Conservation (phyloP, 2,329 filamentous ascomycete genomes). For the Clarireedia sp. region DNA sequence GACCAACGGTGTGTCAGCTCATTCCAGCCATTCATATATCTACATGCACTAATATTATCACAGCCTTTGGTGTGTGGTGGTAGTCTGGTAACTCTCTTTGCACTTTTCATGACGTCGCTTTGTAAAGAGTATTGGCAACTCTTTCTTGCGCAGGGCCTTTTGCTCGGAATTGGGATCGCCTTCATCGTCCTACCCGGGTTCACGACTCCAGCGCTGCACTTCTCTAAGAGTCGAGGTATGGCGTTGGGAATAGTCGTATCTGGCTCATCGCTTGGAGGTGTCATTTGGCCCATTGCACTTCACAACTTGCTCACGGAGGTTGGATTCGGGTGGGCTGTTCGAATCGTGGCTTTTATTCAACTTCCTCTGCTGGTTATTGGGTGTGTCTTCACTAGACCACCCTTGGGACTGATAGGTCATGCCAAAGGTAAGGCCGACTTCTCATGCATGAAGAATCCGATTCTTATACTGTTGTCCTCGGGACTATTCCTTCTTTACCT, state of each 20-base stretch:
- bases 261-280: slow-evolving; percentile 30
- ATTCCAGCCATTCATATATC: too few relatives aligned
- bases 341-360: slow-evolving; percentile 20
- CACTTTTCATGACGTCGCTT: slow-evolving; percentile 23
- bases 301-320: slow-evolving; percentile 25
- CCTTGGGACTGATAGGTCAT: not conserved
- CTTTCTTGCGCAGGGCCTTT: slow-evolving; percentile 26
- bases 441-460: slow-evolving; percentile 12
- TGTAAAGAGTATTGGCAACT: slow-evolving; percentile 29
- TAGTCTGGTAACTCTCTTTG: slow-evolving; percentile 11
- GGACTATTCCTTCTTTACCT: slow-evolving; percentile 18
- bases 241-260: slow-evolving; percentile 22
- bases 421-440: slow-evolving; percentile 13
- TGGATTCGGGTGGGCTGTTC: slow-evolving; percentile 26
- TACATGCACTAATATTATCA: not conserved
- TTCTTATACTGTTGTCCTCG: slow-evolving; percentile 17
- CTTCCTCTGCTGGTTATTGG: slow-evolving; percentile 14
- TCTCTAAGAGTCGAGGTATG: slow-evolving; percentile 14
- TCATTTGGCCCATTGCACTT: slow-evolving; percentile 30
- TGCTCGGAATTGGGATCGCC: slow-evolving; percentile 18
- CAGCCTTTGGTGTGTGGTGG: not conserved
- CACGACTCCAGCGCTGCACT: slow-evolving; percentile 10
- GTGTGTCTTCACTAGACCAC: slow-evolving; percentile 9
- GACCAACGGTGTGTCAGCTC: slow-evolving; percentile 19
- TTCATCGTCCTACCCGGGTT: slow-evolving; percentile 24